phyloP scores from a whole-genome alignment of 805 yeast genomes.

The Jamesozyma rosinii region DNA sequence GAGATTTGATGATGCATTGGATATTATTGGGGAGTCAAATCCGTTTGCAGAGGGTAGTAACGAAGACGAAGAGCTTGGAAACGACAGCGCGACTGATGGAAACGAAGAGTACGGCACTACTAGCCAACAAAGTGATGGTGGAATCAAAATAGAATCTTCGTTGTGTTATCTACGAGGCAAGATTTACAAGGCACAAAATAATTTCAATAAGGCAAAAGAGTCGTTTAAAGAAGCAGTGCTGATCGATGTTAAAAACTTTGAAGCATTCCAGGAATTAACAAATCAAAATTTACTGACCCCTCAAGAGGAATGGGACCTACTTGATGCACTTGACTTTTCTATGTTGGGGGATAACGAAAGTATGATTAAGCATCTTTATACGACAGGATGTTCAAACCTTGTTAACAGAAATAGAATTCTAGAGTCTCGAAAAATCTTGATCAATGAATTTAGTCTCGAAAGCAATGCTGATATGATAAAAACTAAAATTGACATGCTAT shows the following conservation, averaged over 20 bases:
- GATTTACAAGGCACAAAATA: slow-evolving; percentile 72
- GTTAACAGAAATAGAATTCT: slow-evolving; percentile 46
- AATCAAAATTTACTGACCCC: slow-evolving; percentile 70
- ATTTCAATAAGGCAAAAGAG: slow-evolving; percentile 77
- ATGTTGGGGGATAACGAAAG: slow-evolving; percentile 75
- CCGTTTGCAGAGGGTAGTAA: slow-evolving; percentile 52
- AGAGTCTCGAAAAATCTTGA: slow-evolving; percentile 57
- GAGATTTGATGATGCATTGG: slow-evolving; percentile 81
- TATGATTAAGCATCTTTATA: slow-evolving; percentile 65
- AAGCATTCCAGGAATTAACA: slow-evolving; percentile 76
- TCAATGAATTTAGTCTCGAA: slow-evolving; percentile 62
- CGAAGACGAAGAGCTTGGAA: slow-evolving; percentile 37
- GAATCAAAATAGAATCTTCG: slow-evolving; percentile 78
- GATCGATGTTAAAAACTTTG: slow-evolving; percentile 86
- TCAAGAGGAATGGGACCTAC: slow-evolving; percentile 75
- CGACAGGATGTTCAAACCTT: slow-evolving; percentile 67
- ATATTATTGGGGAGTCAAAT: slow-evolving; percentile 71
- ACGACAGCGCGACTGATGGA: slow-evolving; percentile 29
- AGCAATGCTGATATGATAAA: slow-evolving; percentile 62
- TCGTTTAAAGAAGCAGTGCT: slow-evolving; percentile 77
- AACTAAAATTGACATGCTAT: slow-evolving; percentile 59
- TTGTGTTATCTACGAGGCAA: slow-evolving; percentile 79
- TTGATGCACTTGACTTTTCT: slow-evolving; percentile 46
- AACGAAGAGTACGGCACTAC: slow-evolving; percentile 5
- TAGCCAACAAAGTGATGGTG: slow-evolving; percentile 47